Conservation (phyloP, 2,329 filamentous ascomycete species). For the Penicillium crustosum region DNA sequence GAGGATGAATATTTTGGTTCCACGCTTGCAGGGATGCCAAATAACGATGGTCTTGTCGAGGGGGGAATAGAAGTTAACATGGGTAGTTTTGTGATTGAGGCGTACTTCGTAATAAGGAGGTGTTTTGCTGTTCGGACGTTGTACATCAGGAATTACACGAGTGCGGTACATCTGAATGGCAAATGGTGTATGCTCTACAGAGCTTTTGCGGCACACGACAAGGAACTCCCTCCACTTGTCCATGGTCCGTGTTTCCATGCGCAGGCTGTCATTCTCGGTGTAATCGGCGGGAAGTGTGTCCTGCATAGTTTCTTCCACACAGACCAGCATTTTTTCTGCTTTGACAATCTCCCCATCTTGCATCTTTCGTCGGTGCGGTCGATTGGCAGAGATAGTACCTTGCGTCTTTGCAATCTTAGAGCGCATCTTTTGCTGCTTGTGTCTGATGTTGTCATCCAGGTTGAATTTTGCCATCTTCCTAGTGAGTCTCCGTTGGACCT, state of each 20-base stretch:
- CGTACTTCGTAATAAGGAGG: constrained; percentile 59
- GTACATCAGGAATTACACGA: constrained; percentile 61
- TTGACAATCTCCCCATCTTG: constrained; percentile 64
- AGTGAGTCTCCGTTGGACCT: constrained; percentile 22
- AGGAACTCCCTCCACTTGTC: constrained; percentile 68
- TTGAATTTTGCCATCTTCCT: constrained; percentile 46
- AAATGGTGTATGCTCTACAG: constrained; percentile 56
- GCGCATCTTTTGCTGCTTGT: constrained; percentile 43
- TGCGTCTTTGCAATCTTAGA: constrained; percentile 40
- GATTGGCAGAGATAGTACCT: constrained; percentile 35
- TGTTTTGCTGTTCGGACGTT: constrained; percentile 54
- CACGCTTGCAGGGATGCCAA: constrained; percentile 55
- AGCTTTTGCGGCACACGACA: constrained; percentile 60
- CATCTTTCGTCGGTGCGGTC: constrained; percentile 39
- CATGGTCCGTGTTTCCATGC: constrained; percentile 57
- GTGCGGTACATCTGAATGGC: constrained; percentile 62
- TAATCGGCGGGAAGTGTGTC: constrained; percentile 59
- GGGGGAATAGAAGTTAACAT: constrained; percentile 64
- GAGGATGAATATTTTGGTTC: constrained; percentile 63
- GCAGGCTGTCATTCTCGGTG: constrained; percentile 62
- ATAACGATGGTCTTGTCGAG: constrained; percentile 67
- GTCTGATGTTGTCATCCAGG: constrained; percentile 44
- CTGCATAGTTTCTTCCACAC: constrained; percentile 56
- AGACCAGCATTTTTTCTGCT: constrained; percentile 67
- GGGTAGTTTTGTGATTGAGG: constrained; percentile 53